Base-by-base conservation (phyloP, 495 filamentous ascomycete genomes). In the Aspergillus homomorphus region DNA sequence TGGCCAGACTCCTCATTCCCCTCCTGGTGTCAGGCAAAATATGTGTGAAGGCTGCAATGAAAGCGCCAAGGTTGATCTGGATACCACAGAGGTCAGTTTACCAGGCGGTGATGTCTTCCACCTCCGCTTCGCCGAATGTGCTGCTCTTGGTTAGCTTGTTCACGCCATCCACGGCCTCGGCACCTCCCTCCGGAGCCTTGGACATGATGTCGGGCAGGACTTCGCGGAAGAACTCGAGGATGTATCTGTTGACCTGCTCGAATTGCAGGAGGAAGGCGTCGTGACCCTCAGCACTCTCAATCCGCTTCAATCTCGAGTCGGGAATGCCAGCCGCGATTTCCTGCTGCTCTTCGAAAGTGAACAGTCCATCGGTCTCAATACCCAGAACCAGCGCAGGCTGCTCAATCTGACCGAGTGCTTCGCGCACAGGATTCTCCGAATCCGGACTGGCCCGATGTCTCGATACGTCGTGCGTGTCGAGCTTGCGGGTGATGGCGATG, bases 261-360 rank as follows among this genome's bases (percentile, higher is more conserved):
- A 98, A 98, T 70, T 98, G 92, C 53, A 98, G 76, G 61, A 98
- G 75, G 72, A 98, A 98, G 1, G 94, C 94, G 69, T 98, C 94
- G 63, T 98, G 94, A 9, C 94, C 94, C 69, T 98, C 94, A 2
- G 90, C 88, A 60, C 87, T 92, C 63, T 97, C 90, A 50, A 98
- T 98, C 30, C 83, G 89, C 68, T 90, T 82, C 23, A 98, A 73
- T 23, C 86, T 77, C 0, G 88, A 87, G 59, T 92, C 77, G 1
- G 88, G 87, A 60, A 98, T 96, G 38, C 86, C 86, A 14, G 84
- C 84, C 1, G 92, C 94, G 38, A 98, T 70, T 69, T 97, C 91
- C 68, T 96, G 80, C 76, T 98, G 94, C 72, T 98, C 94, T 23
- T 90, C 90, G 66, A 94, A 98, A 0, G 93, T 98, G 68, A 98